Evolutionary conservation across 129 eudicot species (phyloP).

Genomic region (Logfia minima): DNA sequence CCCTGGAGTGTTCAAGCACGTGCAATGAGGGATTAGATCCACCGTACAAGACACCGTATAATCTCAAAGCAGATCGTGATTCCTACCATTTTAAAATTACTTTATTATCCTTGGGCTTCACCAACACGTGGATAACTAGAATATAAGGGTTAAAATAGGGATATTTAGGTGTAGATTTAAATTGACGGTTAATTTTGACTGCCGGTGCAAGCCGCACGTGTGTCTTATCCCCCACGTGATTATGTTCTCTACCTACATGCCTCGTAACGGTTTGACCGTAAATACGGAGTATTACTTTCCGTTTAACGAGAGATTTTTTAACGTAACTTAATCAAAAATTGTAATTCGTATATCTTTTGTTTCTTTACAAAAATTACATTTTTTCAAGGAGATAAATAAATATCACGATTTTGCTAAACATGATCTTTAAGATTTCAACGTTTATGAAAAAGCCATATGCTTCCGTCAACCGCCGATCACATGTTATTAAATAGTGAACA

Average conservation of each 20-base stretch:
- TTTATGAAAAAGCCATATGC: too few species aligned
- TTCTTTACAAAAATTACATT: too few species aligned
- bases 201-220: constrained; percentile 58
- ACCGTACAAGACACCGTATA: constrained; percentile 44
- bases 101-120: constrained; percentile 23
- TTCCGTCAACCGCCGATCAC: too few species aligned
- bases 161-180: constrained; percentile 13
- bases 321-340: neutral
- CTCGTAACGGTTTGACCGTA: constrained; percentile 29
- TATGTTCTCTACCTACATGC: constrained; percentile 39
- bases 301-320: neutral
- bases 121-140: constrained; percentile 25
- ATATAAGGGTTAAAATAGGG: constrained; percentile 16
- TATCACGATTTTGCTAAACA: too few species aligned
- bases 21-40: constrained; percentile 33
- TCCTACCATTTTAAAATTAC: constrained; percentile 27
- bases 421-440: too few species aligned
- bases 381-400: too few species aligned
- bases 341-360: neutral
- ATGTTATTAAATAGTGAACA: too few species aligned
- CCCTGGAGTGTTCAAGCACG: constrained; percentile 35
- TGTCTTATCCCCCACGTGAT: constrained; percentile 50
- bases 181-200: constrained; percentile 26
- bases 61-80: constrained; percentile 32
- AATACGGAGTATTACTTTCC: neutral